Evolutionary conservation across 1,284 basidiomycete genomes (phyloP), one percentile per base, ranked within the genome.

Genomic region (Golubevia pallescens): DNA sequence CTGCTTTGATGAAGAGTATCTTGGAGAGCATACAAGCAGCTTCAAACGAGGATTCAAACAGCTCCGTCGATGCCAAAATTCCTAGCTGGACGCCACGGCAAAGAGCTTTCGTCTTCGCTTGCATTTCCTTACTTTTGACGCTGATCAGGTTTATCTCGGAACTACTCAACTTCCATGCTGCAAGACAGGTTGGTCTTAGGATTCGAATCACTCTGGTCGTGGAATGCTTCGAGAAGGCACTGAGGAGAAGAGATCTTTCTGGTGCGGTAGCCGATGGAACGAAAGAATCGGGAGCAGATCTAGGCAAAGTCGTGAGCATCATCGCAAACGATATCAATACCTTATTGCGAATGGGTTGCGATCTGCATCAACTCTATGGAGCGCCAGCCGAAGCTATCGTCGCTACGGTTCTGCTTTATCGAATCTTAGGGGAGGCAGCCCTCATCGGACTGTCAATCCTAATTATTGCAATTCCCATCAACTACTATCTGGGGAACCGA

Each of bases 311-410:
- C 32, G 71, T 76, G 67, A 76, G 73, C 32, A 71, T 79, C 66
- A 78, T 79, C 70, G 69, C 73, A 0, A 70, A 64, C 16, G 77
- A 78, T 53, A 66, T 77, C 61, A 79, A 79, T 59, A 66, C 68
- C 32, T 66, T 79, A 19, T 38, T 79, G 16, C 66, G 77, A 21
- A 68, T 77, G 66, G 77, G 77, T 16, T 62, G 60, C 53, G 42
- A 61, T 52, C 60, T 13, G 48, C 77, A 79, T 34, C 75, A 77
- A 60, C 68, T 79, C 2, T 79, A 79, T 57, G 75, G 75, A 14
- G 77, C 77, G 0, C 77, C 77, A 2, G 61, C 70, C 51, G 77
- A 78, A 56, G 68, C 71, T 7, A 68, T 71, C 16, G 73, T 75
- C 24, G 74, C 74, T 16, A 38, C 10, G 19, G 6, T 23, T n/a